Evolutionary conservation across 805 yeast genomes (phyloP), one percentile per base, ranked within the genome.

Genomic region (Yarrowia porcina): DNA sequence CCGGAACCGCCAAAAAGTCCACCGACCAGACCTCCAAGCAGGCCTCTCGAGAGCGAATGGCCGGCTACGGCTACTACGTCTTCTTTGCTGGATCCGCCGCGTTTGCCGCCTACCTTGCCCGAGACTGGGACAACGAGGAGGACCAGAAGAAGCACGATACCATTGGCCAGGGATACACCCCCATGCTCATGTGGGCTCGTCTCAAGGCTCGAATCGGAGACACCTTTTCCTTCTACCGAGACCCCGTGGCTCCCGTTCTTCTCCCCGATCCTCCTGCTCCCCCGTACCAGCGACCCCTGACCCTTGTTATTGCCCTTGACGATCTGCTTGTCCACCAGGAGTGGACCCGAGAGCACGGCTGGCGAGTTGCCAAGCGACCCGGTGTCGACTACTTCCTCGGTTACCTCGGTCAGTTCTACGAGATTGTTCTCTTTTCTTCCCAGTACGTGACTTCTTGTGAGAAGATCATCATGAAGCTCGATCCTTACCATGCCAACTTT

Each of bases 291-390:
- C 87, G 96, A 71, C 97, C 98, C 33, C 76, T 89, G 72, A 94
- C 99, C 3, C 79, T 94, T 67, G 97, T 94, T 8, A 75, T 94
- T 69, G 86, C 89, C 30, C 81, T 94, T 70, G 99, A 94, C 70
- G 99, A 94, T 71, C 78, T 94, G 65, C 81, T 94, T 72, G 84
- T 93, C 64, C 97, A 94, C 74, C 86, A 96, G 39, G 89, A 88
- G 66, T 94, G 99, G 99, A 83, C 89, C 64, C 84, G 90, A 68
- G 85, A 89, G 75, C 81, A 84, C 72, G 99, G 99, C 62, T 94
- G 99, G 99, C 87, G 94, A 78, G 93, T 97, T 15, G 98, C 97
- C 30, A 94, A 94, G 80, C 90, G 99, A 79, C 98, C 99, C 33
- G 99, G 99, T 66, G 86, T 90, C 65, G 99, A 96, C 75, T 94